Conservation (phyloP, 2,329 filamentous ascomycete genomes). For the Graphilbum ipis-grandicollis region DNA sequence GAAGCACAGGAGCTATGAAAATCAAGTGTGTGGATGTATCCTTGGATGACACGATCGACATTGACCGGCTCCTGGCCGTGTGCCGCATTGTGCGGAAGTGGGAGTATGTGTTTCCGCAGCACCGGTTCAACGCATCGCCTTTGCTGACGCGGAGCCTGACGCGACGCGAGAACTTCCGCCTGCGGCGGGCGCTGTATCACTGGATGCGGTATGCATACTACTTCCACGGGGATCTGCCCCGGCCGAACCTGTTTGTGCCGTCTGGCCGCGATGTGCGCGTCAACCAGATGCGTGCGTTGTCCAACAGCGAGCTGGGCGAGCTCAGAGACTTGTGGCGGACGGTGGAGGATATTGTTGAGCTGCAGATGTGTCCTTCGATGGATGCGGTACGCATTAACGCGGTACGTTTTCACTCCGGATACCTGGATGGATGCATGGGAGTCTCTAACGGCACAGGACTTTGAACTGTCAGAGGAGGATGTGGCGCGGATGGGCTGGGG, state of each 20-base stretch:
- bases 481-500: conserved; percentile 15
- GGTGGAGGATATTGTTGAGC: conserved; percentile 24
- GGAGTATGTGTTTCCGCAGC: conserved; percentile 19
- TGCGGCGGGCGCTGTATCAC: conserved; percentile 31
- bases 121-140: conserved; percentile 23
- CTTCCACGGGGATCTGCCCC: conserved; percentile 28
- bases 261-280: conserved; percentile 18
- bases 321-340: conserved; percentile 26
- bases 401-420: conserved; percentile 12
- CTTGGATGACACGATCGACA: conserved; percentile 11
- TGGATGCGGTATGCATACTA: conserved; percentile 38
- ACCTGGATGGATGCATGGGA: neutral
- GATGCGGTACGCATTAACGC: conserved; percentile 17
- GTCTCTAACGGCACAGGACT: conserved; percentile 6
- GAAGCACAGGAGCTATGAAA: neutral
- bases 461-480: conserved; percentile 10
- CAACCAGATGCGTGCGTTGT: conserved; percentile 24
- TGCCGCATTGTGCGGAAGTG: conserved; percentile 20
- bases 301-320: conserved; percentile 26
- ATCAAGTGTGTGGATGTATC: conserved; percentile 4
- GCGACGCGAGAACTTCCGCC: conserved; percentile 23
- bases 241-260: conserved; percentile 8
- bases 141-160: conserved; percentile 24
- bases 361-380: conserved; percentile 28
- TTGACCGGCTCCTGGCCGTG: conserved; percentile 15